Base-by-base conservation (phyloP, 2,329 filamentous ascomycete genomes). In the Chalaropsis ovoidea region DNA sequence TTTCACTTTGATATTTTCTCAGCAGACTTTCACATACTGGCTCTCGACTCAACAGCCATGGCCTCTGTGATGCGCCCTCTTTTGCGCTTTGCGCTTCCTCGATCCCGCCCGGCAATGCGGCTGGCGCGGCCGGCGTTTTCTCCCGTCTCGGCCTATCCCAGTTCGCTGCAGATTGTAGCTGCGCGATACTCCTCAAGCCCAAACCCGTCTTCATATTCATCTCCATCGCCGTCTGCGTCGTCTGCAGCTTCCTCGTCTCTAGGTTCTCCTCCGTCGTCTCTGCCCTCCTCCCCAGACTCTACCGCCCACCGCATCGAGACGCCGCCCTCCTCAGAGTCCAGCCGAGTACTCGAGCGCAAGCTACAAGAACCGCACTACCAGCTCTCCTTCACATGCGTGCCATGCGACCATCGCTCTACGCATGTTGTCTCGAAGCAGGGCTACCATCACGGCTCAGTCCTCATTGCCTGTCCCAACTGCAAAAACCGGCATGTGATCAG, bases 351-450 rank as follows among this genome's bases (percentile, higher is more conserved):
- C 15, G 70, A 74, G 27, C 64, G 69, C 43, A 75, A 74, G 49
- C 65, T 70, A 31, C 72, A 73, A 69, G 73, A 84, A 70, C 90
- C 90, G 1, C 84, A 89, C 66, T 99, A 97, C 77, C 82, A 90
- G 70, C 81, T 99, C 69, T 89, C 86, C 62, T 96, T 99, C 75
- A 99, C 94, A 70, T 99, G 94, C 81, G 86, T 88, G 67, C 90
- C 89, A 41, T 99, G 94, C 77, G 79, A 81, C 58, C 78, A 82
- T 43, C 87, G 92, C 67, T 95, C 90, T n/a, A 82, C 85, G 13
- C 95, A 99, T 77, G 82, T 82, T 62, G 80, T 99, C 71, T 90
- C 90, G 39, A 96, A 97, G 76, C 94, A 97, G 73, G 94, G 90
- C 41, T 99, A 99, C 74, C 92, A 97, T 76, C 81, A 86, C 69